Conservation (phyloP, 73 alveolate genomes). For the Durusdinium trenchii region DNA sequence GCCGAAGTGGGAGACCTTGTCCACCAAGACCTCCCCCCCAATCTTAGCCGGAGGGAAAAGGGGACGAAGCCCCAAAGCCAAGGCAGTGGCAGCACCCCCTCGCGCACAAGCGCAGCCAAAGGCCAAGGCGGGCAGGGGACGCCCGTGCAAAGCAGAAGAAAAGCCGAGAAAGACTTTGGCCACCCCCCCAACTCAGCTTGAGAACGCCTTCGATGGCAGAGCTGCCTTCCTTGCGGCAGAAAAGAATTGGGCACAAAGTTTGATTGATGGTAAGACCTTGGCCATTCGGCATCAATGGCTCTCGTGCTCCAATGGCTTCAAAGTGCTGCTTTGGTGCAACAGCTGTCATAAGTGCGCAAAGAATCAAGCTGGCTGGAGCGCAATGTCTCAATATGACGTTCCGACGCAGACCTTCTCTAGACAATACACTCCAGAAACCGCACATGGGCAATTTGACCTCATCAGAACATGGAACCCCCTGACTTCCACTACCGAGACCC, state of each 20-base stretch:
- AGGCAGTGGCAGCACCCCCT: not conserved
- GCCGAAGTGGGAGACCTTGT: not conserved
- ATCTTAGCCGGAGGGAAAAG: not conserved
- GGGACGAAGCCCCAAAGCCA: not conserved
- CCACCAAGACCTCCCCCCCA: not conserved
- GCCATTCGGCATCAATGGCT: not conserved
- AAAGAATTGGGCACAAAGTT: slow-evolving; percentile 3
- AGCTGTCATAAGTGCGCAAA: not conserved
- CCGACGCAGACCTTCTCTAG: not conserved
- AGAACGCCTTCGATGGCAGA: not conserved
- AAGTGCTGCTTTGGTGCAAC: slow-evolving; percentile 50
- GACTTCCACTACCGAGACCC: not conserved
- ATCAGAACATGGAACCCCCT: not conserved
- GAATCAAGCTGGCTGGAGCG: not conserved
- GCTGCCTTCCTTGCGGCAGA: not conserved
- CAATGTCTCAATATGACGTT: not conserved
- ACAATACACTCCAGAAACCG: not conserved
- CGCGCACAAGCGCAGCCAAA: not conserved
- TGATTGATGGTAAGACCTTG: not conserved
- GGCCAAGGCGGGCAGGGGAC: not conserved
- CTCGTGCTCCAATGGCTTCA: not conserved
- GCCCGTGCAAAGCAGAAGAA: not conserved
- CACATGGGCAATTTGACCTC: not conserved
- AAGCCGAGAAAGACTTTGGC: not conserved
- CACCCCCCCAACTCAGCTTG: not conserved